These are phyloP conservation scores for Sarcomyxa edulis DNA, from an alignment of 768 basidiomycete genomes.

Conservation along the genomic window DNA sequence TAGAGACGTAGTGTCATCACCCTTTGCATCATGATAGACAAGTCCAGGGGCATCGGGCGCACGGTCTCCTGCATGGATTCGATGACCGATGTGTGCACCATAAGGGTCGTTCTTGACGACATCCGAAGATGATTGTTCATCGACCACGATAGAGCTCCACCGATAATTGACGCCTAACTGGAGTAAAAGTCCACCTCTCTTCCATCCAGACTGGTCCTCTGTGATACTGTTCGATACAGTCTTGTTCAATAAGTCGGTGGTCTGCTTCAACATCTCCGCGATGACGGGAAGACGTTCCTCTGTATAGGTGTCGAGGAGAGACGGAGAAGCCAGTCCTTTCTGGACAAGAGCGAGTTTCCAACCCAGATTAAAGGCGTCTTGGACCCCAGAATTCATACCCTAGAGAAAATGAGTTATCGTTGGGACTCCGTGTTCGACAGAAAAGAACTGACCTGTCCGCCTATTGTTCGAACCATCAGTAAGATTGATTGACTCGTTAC, in stretches of 20 bases:
- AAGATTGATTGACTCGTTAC: no score
- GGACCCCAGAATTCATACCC: constrained; percentile 27
- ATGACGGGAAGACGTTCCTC: constrained; percentile 24
- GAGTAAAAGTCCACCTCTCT: constrained; percentile 18
- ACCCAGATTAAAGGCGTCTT: constrained; percentile 26
- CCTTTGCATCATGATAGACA: constrained; percentile 5
- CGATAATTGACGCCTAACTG: constrained; percentile 52
- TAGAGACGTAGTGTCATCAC: constrained; percentile 11
- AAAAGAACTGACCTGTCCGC: constrained; percentile 15
- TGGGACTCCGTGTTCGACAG: no score
- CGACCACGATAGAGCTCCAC: no score
- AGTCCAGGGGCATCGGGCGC: constrained; percentile 38
- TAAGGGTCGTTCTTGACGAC: constrained; percentile 23
- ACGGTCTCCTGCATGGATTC: constrained; percentile 35
- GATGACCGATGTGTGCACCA: constrained; percentile 15
- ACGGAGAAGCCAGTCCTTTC: constrained; percentile 9
- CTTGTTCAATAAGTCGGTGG: constrained; percentile 13
- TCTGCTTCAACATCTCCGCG: constrained; percentile 18
- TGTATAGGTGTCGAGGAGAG: constrained; percentile 20
- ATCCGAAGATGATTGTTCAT: constrained; percentile 42
- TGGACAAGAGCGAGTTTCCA: constrained; percentile 25
- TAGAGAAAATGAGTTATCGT: constrained; percentile 12
- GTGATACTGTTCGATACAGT: constrained; percentile 2
- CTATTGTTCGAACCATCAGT: no score
- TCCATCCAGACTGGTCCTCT: constrained; percentile 11